A percentile compares a stretch with the other conserved stretches of the same genome.
Evolutionary conservation across 2,329 filamentous ascomycete genomes (phyloP).

Genomic region (Venturia pyrina): DNA sequence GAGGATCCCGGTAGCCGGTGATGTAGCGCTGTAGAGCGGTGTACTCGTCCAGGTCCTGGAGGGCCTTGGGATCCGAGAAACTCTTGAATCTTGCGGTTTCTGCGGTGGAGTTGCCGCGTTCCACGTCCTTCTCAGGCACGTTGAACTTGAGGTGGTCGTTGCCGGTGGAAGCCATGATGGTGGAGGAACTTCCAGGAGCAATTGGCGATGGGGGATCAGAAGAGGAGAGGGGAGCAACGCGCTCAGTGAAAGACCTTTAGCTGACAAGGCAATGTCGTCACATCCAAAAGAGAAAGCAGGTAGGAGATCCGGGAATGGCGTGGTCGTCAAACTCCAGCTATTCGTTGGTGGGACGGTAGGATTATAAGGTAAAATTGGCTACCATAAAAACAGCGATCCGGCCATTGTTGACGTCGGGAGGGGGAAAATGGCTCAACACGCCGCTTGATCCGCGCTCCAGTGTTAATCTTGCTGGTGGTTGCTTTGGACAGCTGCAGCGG

Average conservation of each 20-base stretch:
- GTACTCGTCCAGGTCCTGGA: conserved; percentile 48
- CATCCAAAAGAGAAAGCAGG: neutral
- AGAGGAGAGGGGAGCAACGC: neutral
- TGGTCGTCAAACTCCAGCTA: neutral
- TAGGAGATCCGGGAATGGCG: neutral
- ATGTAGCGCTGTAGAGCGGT: conserved; percentile 57
- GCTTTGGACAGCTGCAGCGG: neutral
- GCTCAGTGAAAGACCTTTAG: conserved; percentile 1
- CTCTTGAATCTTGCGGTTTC: conserved; percentile 2
- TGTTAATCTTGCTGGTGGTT: neutral
- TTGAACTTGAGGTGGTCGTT: conserved; percentile 2
- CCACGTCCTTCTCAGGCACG: neutral
- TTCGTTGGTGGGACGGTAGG: neutral
- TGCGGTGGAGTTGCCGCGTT: neutral
- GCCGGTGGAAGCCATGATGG: neutral
- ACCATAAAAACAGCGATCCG: neutral
- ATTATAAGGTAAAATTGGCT: neutral
- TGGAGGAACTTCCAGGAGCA: neutral
- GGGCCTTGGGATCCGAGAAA: conserved; percentile 1
- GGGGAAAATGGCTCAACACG: conserved; percentile 1
- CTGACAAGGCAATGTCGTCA: neutral
- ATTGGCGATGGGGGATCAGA: neutral
- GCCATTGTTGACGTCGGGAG: conserved; percentile 2
- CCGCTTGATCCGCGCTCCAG: conserved; percentile 4
- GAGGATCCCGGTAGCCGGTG: conserved; percentile 54